Evolutionary conservation across 2,329 filamentous ascomycete species (phyloP), one percentile per base, ranked within the genome.

Genomic region (Neocatenulostroma microsporum): DNA sequence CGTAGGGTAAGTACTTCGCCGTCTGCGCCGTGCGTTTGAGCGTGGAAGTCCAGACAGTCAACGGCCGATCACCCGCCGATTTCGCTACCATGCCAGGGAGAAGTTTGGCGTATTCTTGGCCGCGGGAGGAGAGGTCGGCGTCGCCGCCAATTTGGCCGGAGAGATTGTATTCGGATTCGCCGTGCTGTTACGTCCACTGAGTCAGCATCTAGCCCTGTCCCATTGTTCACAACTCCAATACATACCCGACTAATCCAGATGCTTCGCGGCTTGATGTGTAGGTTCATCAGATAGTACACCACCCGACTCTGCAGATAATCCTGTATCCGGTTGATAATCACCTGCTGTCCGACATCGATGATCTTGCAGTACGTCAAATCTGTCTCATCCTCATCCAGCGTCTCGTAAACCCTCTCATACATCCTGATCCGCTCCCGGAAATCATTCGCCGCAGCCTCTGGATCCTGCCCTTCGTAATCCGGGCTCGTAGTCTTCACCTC

Each of bases 251-350:
- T 96, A 34, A 98, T 68, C 91, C 91, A 98, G 48, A 98, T 94
- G 3, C 87, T 94, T 39, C 91, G 78, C 13, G 89, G 89, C 47
- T 89, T 89, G 61, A 98, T 98, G 65, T 98, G 91, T 25, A 98
- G 72, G 60, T 96, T 98, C 80, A 96, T 95, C 40, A 96, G 77
- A 60, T 95, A 98, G 64, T 98, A 98, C 30, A 98, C 89, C 29
- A 98, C 81, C 40, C 91, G 81, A 61, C 86, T 94, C 61, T 95
- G 91, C 19, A 98, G 72, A 57, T 98, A 98, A 63, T 98, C 91
- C 58, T 87, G 82, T 55, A 98, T 94, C 57, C 84, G 81, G 66
- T 96, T 98, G 74, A 98, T 96, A 56, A 96, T 91, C 57, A 96
- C 88, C 56, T 94, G 86, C 50, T 85, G 85, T 41, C 91, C 88